Evolutionary conservation across 2,329 filamentous ascomycete genomes (phyloP).

Genomic region (Neonectria neomacrospora): DNA sequence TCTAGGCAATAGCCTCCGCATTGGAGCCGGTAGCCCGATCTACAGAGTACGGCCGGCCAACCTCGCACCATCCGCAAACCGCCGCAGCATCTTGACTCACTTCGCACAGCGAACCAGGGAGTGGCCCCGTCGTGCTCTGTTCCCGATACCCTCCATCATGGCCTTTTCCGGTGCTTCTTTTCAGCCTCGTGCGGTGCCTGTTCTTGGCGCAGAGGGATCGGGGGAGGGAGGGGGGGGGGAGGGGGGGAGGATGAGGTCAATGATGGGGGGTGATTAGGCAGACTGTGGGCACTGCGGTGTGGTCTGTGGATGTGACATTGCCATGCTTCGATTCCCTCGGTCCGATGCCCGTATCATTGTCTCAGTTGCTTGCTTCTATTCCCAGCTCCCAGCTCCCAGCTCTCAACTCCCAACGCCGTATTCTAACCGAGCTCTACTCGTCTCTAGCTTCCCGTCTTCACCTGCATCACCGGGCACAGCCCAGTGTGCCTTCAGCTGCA

Average conservation of each 20-base stretch:
- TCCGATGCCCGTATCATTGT: neutral
- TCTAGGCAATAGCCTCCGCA: constrained; percentile 44
- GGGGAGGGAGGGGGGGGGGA: neutral
- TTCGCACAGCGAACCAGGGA: constrained; percentile 5
- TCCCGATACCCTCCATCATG: constrained; percentile 1
- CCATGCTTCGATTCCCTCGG: neutral
- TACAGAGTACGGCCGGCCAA: neutral
- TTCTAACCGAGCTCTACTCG: constrained; percentile 7
- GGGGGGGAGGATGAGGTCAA: neutral
- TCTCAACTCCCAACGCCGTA: neutral
- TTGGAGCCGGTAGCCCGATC: constrained; percentile 20
- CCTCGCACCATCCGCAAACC: constrained; percentile 13
- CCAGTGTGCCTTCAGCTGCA: neutral
- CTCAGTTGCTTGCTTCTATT: neutral
- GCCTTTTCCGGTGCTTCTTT: neutral
- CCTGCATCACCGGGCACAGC: constrained; percentile 6
- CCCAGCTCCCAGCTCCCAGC: neutral
- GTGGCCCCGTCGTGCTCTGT: neutral
- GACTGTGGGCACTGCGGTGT: neutral
- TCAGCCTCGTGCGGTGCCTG: constrained; percentile 21
- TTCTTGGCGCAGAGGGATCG: neutral
- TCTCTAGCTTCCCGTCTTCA: constrained; percentile 3
- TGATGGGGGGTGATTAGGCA: constrained; percentile 13
- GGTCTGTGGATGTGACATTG: neutral
- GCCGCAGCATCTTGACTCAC: constrained; percentile 14